Evolutionary conservation across 2,329 filamentous ascomycete species (phyloP), one percentile per base, ranked within the genome.

Genomic region (Xylaria sp.): DNA sequence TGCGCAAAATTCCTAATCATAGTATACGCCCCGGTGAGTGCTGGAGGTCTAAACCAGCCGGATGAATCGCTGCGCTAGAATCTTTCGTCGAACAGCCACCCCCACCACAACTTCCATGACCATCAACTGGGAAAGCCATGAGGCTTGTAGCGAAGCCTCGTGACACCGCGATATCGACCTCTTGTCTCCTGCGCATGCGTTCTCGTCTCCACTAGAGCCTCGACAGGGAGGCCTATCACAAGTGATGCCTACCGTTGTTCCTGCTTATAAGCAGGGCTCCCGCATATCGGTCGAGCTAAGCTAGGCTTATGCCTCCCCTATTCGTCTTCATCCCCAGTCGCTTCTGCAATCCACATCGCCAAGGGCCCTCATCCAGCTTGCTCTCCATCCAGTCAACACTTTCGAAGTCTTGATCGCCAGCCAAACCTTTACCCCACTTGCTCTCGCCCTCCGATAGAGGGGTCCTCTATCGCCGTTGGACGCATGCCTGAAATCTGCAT

Each of bases 141-240:
- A 58, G 55, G 43, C 48, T 52, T 18, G 39, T n/a, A 18, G 11
- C 42, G 39, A 49, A 44, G 52, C 58, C 58, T 39, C 56, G 58
- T 61, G 58, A 59, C 50, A 50, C 37, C 38, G 48, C 44, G 40
- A 22, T 39, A 45, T 20, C 48, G 43, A 43, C 50, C 46, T 51
- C 52, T 61, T 39, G 49, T 58, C 52, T 56, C 52, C 56, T 52
- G 50, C 53, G 50, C 46, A 44, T 50, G 34, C 39, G 22, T 45
- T 39, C 37, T 18, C 7, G 13, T 49, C 41, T 52, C 44, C 45
- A 51, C 50, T 56, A 49, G 50, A 59, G 58, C 58, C 58, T 59
- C 56, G 52, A n/a, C 52, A 56, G 50, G 62, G 64, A 67, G 64
- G 62, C 63, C 64, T 56, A 61, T 66, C 54, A 49, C 48, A 53